Conservation (phyloP, 495 filamentous ascomycete species). For the Hyaloscypha bicolor region DNA sequence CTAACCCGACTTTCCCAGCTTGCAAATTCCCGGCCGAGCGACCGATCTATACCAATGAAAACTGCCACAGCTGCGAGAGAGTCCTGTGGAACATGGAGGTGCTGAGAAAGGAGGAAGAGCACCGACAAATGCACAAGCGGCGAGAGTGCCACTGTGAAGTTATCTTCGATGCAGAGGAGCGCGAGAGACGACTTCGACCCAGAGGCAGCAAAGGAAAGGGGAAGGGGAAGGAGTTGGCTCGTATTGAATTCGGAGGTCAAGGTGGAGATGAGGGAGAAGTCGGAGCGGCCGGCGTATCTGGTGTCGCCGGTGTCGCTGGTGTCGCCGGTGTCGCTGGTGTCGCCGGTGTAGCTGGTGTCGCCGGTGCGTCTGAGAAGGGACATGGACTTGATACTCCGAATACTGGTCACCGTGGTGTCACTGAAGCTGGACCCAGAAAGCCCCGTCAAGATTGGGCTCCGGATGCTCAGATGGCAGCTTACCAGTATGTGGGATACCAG, state of each 20-base stretch:
- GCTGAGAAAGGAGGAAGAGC: conserved; percentile 26
- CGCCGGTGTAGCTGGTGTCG: not conserved
- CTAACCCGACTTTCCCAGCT: conserved; percentile 20
- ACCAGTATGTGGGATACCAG: conserved; percentile 24
- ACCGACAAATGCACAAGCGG: conserved; percentile 22
- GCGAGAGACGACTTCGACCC: conserved; percentile 7
- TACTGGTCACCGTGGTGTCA: not conserved
- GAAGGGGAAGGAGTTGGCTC: not conserved
- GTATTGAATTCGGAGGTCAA: not conserved
- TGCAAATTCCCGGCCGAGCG: conserved; percentile 29
- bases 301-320: too few relatives aligned
- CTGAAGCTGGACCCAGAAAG: not conserved
- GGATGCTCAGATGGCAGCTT: conserved; percentile 6
- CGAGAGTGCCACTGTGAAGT: conserved; percentile 26
- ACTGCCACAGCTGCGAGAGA: conserved; percentile 29
- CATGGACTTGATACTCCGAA: not conserved
- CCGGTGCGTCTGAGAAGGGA: not conserved
- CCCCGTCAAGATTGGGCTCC: not conserved
- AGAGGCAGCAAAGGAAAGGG: conserved; percentile 3
- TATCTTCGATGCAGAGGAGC: conserved; percentile 25
- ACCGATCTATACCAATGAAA: conserved; percentile 19
- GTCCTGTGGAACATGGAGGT: conserved; percentile 31
- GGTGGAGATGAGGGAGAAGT: not conserved
- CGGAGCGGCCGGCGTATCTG: too few relatives aligned
- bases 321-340: not conserved